phyloP scores from a whole-genome alignment of 1,139 yeast species.

The Nakaseomyces nivariensis region DNA sequence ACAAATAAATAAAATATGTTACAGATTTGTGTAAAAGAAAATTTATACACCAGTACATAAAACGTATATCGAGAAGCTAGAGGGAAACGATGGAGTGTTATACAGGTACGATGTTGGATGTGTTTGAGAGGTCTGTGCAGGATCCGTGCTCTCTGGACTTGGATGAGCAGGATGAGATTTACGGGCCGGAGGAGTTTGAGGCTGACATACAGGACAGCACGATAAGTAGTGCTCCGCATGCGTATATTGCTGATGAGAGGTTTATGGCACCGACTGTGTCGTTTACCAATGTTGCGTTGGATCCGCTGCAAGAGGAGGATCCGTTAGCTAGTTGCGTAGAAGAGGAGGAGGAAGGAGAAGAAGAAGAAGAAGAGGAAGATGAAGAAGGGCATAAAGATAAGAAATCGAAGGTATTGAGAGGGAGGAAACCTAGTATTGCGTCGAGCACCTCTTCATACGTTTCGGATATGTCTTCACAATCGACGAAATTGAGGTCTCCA shows the following conservation, averaged over 20 bases:
- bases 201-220: background rate
- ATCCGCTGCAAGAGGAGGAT: conserved; percentile 2
- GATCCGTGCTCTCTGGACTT: conserved; percentile 20
- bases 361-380: background rate
- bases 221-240: background rate
- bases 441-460: background rate
- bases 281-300: background rate
- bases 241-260: background rate
- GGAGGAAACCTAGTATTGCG: background rate
- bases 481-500: background rate
- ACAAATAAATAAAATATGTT: too few species aligned
- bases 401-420: background rate
- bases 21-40: background rate
- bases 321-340: background rate
- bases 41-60: background rate
- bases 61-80: too few species aligned
- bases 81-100: background rate
- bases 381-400: background rate
- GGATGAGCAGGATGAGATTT: conserved; percentile 13
- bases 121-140: conserved; percentile 24
- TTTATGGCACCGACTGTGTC: background rate
- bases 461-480: background rate
- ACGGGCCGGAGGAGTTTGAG: background rate
- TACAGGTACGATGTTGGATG: conserved; percentile 4
- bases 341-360: too few species aligned